A percentile compares a stretch with the other conserved stretches of the same genome.
These are phyloP conservation scores for Cyberlindnera subsufficiens DNA, from an alignment of 805 yeast species.

Conservation along the genomic window DNA sequence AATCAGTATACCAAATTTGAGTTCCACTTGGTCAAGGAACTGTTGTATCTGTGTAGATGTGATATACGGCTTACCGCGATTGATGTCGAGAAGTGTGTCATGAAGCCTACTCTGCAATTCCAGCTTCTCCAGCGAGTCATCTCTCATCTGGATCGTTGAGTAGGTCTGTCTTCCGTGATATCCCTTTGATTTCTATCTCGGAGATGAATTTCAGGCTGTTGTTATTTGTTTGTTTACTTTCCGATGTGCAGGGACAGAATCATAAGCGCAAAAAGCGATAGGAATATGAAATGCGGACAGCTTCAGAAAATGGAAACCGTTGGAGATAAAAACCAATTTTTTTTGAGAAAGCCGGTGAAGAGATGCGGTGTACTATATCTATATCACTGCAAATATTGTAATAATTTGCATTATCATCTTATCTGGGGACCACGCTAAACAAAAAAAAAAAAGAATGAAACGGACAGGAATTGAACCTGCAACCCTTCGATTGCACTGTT, in stretches of 20 bases:
- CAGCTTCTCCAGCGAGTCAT: background rate
- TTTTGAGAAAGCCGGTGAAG: too few relatives aligned
- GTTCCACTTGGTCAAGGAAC: conserved; percentile 11
- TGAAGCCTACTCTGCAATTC: conserved; percentile 5
- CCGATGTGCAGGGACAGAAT: too few relatives aligned
- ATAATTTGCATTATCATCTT: background rate
- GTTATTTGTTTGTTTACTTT: too few relatives aligned
- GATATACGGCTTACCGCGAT: conserved; percentile 8
- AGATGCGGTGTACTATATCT: background rate
- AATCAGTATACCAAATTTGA: conserved; percentile 10
- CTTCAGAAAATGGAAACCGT: too few relatives aligned
- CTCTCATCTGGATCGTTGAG: background rate
- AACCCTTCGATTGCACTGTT: conserved; percentile 62
- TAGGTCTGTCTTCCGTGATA: background rate
- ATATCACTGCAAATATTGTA: background rate
- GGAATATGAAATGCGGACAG: too few relatives aligned
- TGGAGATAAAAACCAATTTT: too few relatives aligned
- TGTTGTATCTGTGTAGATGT: conserved; percentile 11
- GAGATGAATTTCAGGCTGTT: too few relatives aligned
- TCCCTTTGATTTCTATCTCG: background rate
- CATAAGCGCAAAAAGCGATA: too few relatives aligned
- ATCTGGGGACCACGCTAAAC: conserved; percentile 5
- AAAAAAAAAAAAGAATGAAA: conserved; percentile 44
- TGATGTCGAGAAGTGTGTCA: conserved; percentile 8
- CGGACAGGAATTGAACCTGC: conserved; percentile 88